Base-by-base conservation (phyloP, 805 yeast species). In the Candida taoyuanica region DNA sequence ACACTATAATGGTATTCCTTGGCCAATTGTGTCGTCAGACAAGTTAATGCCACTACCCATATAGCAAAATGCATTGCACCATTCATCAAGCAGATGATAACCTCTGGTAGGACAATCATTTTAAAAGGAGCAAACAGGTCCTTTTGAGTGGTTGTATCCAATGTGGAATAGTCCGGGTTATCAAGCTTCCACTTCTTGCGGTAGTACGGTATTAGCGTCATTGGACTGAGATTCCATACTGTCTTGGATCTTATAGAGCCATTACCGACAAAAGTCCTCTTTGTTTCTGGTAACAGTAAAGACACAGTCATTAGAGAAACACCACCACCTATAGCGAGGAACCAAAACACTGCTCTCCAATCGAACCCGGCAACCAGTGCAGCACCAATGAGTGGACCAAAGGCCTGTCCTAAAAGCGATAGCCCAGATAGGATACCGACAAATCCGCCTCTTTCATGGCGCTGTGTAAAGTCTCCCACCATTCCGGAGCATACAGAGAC, bases 341-440 rank as follows among this genome's bases (percentile, higher is more conserved):
- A 84, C 77, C 86, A 77, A 49, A 84, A 83, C 8, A 81, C 73
- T 0, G 87, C 76, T 49, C 89, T 68, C 95, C 96, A 87, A 15
- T 76, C 67, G 48, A 70, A 66, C 16, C 65, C 59, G 4, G 74
- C 67, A 1, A 65, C 52, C 16, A 67, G 45, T 0, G 59, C 63
- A 8, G 72, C 71, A 41, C 66, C 85, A 17, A 87, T 63, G 13
- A 88, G 62, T 0, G 94, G 86, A 5, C 94, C 91, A 45, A 86
- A 68, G 2, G 85, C 88, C 50, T 80, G 81, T 2, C 95, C 95
- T 5, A 83, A 48, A 20, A 83, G 67, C 14, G 80, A 76, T 29
- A 79, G 63, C 0, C 94, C 93, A 14, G 75, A 55, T 1, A 76
- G 74, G 15, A 79, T 49, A 0, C 94, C 94, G 29, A 80, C 76